These are phyloP conservation scores for Tulasnella sp. DNA, from an alignment of 768 basidiomycete species.

Conservation along the genomic window DNA sequence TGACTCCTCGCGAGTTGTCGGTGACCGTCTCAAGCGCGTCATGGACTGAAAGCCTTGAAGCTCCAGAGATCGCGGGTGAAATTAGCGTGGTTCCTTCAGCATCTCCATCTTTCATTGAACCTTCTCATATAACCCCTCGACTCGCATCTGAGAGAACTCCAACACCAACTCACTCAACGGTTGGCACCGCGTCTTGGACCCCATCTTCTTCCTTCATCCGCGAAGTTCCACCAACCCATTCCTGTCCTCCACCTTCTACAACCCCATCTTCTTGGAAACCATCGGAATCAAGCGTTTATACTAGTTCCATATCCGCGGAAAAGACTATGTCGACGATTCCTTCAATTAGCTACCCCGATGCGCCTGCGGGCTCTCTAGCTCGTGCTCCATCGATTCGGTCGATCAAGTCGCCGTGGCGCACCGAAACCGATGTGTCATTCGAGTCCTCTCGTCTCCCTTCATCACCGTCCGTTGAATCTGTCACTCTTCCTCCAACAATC, in stretches of 20 bases:
- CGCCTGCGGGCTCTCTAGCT: slow-evolving; percentile 18
- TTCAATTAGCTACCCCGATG: not conserved
- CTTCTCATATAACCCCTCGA: not conserved
- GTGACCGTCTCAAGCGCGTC: not conserved
- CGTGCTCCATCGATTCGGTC: slow-evolving; percentile 25
- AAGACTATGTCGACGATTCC: slow-evolving; percentile 4
- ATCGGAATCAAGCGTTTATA: not conserved
- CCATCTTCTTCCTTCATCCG: not conserved
- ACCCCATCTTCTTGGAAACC: not conserved
- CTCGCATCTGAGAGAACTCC: not conserved
- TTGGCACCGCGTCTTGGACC: not conserved
- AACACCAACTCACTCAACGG: not conserved
- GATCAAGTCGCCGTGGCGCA: slow-evolving; percentile 47
- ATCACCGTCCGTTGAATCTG: slow-evolving; percentile 53
- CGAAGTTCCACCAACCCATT: not conserved
- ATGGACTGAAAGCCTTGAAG: not conserved
- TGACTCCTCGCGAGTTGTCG: not conserved
- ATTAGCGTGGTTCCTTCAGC: not conserved
- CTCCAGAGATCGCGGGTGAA: not conserved
- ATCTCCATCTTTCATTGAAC: not conserved
- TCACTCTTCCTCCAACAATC: slow-evolving; percentile 45
- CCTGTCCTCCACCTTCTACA: not conserved
- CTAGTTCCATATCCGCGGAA: not conserved
- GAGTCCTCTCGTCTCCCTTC: slow-evolving; percentile 70
- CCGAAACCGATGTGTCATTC: slow-evolving; percentile 64